Conservation (phyloP, 305 asterid genomes). For the Fraxinus xanthoxyloides region DNA sequence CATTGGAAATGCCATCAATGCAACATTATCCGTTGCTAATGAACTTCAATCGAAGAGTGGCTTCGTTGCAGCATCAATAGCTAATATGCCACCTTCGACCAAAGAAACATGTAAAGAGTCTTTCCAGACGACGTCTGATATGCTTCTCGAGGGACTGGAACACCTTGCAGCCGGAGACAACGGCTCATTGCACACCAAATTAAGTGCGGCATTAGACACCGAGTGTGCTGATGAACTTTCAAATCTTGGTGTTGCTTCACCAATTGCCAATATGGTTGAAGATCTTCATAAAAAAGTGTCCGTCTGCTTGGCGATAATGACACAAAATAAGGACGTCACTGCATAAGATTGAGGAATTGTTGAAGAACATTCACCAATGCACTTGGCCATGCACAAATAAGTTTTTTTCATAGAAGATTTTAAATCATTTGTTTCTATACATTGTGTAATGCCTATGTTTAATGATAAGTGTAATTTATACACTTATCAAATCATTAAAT, state of each 20-base stretch:
- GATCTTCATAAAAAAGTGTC: conserved; percentile 8
- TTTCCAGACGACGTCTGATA: background rate
- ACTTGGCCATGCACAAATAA: no score
- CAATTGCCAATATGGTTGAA: background rate
- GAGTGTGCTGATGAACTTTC: conserved; percentile 9
- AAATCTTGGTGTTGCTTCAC: background rate
- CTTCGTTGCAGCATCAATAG: background rate
- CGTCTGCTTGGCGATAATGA: conserved; percentile 24
- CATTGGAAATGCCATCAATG: conserved; percentile 3
- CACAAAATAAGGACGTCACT: background rate
- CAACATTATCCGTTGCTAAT: conserved; percentile 2
- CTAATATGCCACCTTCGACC: background rate
- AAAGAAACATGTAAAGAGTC: conserved; percentile 16
- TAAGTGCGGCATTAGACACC: conserved; percentile 9
- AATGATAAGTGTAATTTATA: no score
- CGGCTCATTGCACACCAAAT: conserved; percentile 1
- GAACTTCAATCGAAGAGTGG: conserved; percentile 7
- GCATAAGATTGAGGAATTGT: background rate
- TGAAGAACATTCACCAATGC: background rate
- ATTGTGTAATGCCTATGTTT: no score
- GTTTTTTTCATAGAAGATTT: no score
- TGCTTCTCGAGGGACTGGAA: background rate
- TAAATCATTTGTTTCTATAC: no score
- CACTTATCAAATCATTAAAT: no score
- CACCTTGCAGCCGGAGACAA: background rate